Base-by-base conservation (phyloP, 2,329 filamentous ascomycete genomes). In the Amauroascus niger region DNA sequence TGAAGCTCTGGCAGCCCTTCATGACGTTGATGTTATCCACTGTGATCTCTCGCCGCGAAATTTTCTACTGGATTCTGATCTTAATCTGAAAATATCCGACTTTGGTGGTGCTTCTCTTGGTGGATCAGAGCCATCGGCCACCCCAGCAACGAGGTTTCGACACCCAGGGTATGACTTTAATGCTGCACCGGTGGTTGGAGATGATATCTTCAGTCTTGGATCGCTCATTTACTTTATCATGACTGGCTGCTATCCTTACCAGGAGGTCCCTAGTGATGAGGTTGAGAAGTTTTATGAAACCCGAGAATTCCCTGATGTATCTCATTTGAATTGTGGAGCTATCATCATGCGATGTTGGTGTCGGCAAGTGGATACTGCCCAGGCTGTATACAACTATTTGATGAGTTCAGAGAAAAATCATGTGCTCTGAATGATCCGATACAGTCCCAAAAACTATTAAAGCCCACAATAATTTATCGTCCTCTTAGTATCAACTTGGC, bases 21-120 rank as follows among this genome's bases (percentile, higher is more conserved):
- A 62, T 55, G 9, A 8, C 6, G 13, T 50, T 41, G 43, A 57
- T 24, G 53, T 60, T 41, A 55, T 61, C 6, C 59, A 63, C 39
- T 61, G 61, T 33, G 60, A 62, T 53, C 54, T 62, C 39, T 57
- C 56, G 33, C 58, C 57, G 43, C 47, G 57, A 9, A 63, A 62
- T 51, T 59, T 61, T 18, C 54, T 63, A 47, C 55, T 63, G 13
- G 59, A 63, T 44, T 52, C 37, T 9, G 40, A 59, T 40, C 55
- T 63, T 6, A 56, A 62, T 45, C 13, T 62, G 33, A 59, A 60
- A 28, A 57, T 62, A 40, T 52, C 55, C 30, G 60, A 62, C 33
- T 62, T 63, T 53, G 59, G 53, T 16, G 59, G 59, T 30, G 52
- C 58, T 40, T 62, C 60, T 32, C 35, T 61, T n/a, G 46, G 20